Evolutionary conservation across 345 rosid genomes (phyloP), one percentile per base, ranked within the genome.

Genomic region (Reutealis trisperma): DNA sequence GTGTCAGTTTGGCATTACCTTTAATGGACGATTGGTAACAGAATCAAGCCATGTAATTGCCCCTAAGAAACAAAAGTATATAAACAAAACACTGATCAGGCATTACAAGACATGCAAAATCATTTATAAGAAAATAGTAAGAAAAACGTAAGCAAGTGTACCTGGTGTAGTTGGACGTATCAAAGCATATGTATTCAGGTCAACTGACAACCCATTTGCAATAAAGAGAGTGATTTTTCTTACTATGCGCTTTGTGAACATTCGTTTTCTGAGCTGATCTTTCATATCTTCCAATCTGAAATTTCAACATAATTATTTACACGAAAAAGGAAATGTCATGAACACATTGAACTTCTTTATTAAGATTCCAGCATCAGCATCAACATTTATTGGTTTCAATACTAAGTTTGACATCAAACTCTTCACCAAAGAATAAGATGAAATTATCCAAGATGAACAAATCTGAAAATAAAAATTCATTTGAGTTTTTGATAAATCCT

Each of bases 41-140:
- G 99, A 93, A 88, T 96, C 96, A 72, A 96, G 93, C 99, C 99
- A 96, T 25, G 91, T 90, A 77, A 87, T 88, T 73, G 88, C 77
- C 65, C 96, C 94, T 91, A 76, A 16, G 30, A 76, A 78, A 44
- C 69, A 73, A 77, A 75, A 44, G 62, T 60, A 83, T 37, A 44
- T 0, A 75, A 42, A 65, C 44, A 63, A 55, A 24, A 21, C 6
- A 58, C 21, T 57, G 45, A 72, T 52, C 57, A 74, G 60, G 41
- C 74, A 74, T 60, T 44, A 64, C 24, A 70, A 45, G 67, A 54
- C 51, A 62, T 57, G 24, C 70, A 71, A 49, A 67, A 72, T 21
- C 66, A 24, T 30, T 18, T n/a, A 51, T 24, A 64, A 41, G 63
- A 44, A 27, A 45, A 65, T 12, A 59, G 27, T n/a, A 32, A 0